A percentile compares a stretch with the other conserved stretches of the same genome.
phyloP scores from a whole-genome alignment of 225 moss, liverwort and hornwort species.

The Bryum argenteum region DNA sequence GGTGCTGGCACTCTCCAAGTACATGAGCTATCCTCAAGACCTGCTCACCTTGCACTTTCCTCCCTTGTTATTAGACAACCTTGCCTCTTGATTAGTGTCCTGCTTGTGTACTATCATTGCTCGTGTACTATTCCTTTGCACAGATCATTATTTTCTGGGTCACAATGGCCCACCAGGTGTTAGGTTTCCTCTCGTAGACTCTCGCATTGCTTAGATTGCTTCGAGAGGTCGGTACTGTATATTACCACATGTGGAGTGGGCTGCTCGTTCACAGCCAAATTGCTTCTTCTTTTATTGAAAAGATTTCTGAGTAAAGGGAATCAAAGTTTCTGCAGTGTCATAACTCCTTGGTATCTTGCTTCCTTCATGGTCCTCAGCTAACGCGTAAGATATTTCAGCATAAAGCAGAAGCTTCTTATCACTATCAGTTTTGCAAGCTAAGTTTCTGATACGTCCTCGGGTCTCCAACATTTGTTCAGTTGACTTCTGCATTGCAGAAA shows the following conservation, averaged over 20 bases:
- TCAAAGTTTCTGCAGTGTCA: too few species aligned
- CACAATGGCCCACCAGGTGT: constrained; percentile 46
- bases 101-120: constrained; percentile 16
- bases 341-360: too few species aligned
- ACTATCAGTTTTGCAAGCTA: too few species aligned
- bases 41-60: constrained; percentile 78
- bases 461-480: too few species aligned
- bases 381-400: too few species aligned
- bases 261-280: constrained; percentile 45
- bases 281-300: constrained; percentile 34
- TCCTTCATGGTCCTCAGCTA: too few species aligned
- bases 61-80: constrained; percentile 68
- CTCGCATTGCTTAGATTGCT: constrained; percentile 35
- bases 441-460: too few species aligned
- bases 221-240: constrained; percentile 45
- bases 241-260: constrained; percentile 37
- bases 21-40: constrained; percentile 67
- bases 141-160: constrained; percentile 46
- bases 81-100: constrained; percentile 35
- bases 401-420: too few species aligned
- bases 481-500: too few species aligned
- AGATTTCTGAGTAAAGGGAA: not conserved
- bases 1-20: constrained; percentile 82
- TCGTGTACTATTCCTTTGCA: constrained; percentile 24
- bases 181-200: constrained; percentile 21